These are phyloP conservation scores for Aspergillus sp. DNA, from an alignment of 2,329 filamentous ascomycete species.

Conservation along the genomic window DNA sequence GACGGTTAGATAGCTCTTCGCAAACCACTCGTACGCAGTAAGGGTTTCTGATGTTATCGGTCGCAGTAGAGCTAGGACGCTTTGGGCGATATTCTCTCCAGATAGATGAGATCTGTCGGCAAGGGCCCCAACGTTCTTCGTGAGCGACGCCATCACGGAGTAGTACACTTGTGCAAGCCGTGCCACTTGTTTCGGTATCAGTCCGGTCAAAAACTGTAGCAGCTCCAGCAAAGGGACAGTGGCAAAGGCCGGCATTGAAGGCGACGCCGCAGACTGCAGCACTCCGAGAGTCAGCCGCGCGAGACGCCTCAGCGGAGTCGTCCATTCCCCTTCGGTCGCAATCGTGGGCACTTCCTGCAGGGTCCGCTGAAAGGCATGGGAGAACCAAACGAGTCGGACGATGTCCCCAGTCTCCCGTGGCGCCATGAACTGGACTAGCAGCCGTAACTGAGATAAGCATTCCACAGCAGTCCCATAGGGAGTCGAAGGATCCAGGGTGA, in stretches of 20 bases:
- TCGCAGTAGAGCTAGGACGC: conserved; percentile 42
- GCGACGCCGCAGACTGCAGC: conserved; percentile 26
- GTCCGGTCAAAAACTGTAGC: conserved; percentile 34
- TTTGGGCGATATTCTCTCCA: conserved; percentile 28
- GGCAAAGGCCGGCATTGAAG: conserved; percentile 18
- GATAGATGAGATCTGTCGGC: conserved; percentile 21
- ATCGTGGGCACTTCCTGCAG: conserved; percentile 37
- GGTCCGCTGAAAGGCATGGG: conserved; percentile 40
- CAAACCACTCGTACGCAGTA: conserved; percentile 47
- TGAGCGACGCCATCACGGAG: conserved; percentile 38
- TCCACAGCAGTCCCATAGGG: conserved; percentile 35
- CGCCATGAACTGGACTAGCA: conserved; percentile 66
- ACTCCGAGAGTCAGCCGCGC: conserved; percentile 35
- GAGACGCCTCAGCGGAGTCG: conserved; percentile 38
- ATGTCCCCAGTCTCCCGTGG: conserved; percentile 45
- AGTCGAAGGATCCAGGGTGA: conserved; percentile 46
- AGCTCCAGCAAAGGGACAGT: conserved; percentile 35
- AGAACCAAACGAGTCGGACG: conserved; percentile 45
- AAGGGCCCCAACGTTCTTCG: conserved; percentile 22
- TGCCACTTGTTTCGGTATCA: conserved; percentile 43
- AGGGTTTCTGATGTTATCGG: conserved; percentile 44
- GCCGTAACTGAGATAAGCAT: conserved; percentile 57
- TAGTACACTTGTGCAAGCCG: conserved; percentile 39
- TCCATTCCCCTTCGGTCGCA: conserved; percentile 41
- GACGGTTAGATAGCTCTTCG: conserved; percentile 46